Conservation (phyloP, 2,329 filamentous ascomycete genomes). For the Aspergillus intermedius region DNA sequence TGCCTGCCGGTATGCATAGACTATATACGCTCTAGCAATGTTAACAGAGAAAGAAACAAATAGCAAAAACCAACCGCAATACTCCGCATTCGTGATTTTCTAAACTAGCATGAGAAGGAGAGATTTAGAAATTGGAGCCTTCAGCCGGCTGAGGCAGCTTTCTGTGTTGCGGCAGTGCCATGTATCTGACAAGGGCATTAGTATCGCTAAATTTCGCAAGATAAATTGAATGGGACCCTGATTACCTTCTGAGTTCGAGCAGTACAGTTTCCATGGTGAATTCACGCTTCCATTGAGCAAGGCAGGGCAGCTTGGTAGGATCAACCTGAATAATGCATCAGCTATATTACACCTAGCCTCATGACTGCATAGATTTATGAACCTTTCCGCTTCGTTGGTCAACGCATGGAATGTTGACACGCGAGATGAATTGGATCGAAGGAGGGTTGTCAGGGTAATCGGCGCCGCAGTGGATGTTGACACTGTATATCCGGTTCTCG, state of each 20-base stretch:
- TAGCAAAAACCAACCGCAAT: slow-evolving; percentile 20
- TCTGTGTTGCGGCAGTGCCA: slow-evolving; percentile 87
- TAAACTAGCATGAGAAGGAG: slow-evolving; percentile 13
- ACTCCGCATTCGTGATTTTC: slow-evolving; percentile 20
- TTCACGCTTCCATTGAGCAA: slow-evolving; percentile 84
- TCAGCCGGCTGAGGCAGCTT: slow-evolving; percentile 92
- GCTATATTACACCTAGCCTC: too few relatives aligned
- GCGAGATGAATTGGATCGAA: slow-evolving; percentile 83
- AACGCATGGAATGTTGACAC: slow-evolving; percentile 95
- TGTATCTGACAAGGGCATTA: slow-evolving; percentile 59
- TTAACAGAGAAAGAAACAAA: slow-evolving; percentile 15
- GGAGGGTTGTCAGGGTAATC: slow-evolving; percentile 87
- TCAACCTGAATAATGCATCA: slow-evolving; percentile 56
- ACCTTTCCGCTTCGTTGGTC: slow-evolving; percentile 70
- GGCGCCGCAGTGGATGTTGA: slow-evolving; percentile 90
- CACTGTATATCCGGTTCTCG: slow-evolving; percentile 97
- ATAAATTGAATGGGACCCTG: background rate
- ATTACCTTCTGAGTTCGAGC: slow-evolving; percentile 73
- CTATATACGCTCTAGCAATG: slow-evolving; percentile 31
- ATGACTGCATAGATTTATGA: slow-evolving; percentile 10
- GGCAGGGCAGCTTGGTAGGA: slow-evolving; percentile 71
- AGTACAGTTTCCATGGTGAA: slow-evolving; percentile 94
- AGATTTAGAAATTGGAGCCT: slow-evolving; percentile 56
- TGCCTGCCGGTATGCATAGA: slow-evolving; percentile 32
- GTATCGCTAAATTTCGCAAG: background rate